These are phyloP conservation scores for Pleurotus djamor DNA, from an alignment of 768 basidiomycete genomes.

Conservation along the genomic window DNA sequence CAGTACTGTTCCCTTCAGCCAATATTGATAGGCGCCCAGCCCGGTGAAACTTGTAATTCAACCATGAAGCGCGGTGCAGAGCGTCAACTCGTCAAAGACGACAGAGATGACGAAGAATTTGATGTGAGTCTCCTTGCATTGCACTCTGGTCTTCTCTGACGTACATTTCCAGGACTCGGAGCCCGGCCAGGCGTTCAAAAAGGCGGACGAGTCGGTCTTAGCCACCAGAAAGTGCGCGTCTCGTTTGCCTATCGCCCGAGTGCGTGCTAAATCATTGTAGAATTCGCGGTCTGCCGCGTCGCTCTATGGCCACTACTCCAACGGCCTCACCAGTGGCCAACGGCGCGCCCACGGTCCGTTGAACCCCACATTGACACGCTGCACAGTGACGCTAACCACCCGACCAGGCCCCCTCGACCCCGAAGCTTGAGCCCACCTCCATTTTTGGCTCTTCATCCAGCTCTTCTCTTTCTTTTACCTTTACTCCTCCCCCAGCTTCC, in stretches of 20 bases:
- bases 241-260: neutral
- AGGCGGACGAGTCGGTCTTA: slow-evolving; percentile 57
- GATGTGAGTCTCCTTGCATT: slow-evolving; percentile 21
- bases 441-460: slow-evolving; percentile 44
- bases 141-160: neutral
- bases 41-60: neutral
- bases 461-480: slow-evolving; percentile 35
- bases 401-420: slow-evolving; percentile 22
- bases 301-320: slow-evolving; percentile 22
- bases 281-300: slow-evolving; percentile 65
- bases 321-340: slow-evolving; percentile 21
- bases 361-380: too few relatives aligned
- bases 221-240: slow-evolving; percentile 54
- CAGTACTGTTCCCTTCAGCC: neutral
- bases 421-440: slow-evolving; percentile 49
- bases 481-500: slow-evolving; percentile 26
- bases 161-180: slow-evolving; percentile 34
- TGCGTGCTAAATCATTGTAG: slow-evolving; percentile 22
- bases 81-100: slow-evolving; percentile 63
- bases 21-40: too few relatives aligned
- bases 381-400: too few relatives aligned
- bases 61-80: slow-evolving; percentile 78
- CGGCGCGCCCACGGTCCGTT: slow-evolving; percentile 10
- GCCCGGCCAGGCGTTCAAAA: slow-evolving; percentile 43
- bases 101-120: slow-evolving; percentile 35